Conservation (phyloP, 768 basidiomycete species). For the Coprinopsis strossmayeri region DNA sequence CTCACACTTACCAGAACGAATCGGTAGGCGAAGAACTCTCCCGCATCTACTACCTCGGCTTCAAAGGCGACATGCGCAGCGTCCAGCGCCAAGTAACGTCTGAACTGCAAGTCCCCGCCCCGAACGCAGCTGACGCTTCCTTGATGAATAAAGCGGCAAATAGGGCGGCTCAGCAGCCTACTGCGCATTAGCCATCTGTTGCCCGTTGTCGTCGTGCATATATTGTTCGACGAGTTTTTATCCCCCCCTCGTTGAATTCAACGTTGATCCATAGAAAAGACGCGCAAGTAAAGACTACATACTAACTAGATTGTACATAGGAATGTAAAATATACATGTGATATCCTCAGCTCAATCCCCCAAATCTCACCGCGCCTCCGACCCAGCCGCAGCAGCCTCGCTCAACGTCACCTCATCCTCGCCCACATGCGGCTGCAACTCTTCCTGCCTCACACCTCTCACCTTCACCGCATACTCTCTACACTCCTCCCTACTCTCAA, state of each 20-base stretch:
- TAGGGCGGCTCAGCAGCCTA: conserved; percentile 54
- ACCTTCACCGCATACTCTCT: conserved; percentile 54
- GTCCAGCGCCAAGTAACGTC: conserved; percentile 51
- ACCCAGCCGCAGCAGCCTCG: background rate
- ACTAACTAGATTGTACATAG: too few species aligned
- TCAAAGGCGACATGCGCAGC: conserved; percentile 65
- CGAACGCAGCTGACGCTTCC: conserved; percentile 68
- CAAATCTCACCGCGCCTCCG: background rate
- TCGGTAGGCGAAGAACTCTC: conserved; percentile 59
- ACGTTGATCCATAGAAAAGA: too few species aligned
- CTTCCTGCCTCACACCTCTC: conserved; percentile 53
- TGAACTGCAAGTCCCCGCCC: conserved; percentile 72
- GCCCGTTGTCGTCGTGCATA: background rate
- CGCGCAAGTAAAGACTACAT: too few species aligned
- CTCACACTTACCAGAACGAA: conserved; percentile 41
- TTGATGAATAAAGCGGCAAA: conserved; percentile 57
- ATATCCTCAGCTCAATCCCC: too few species aligned
- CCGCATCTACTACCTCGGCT: conserved; percentile 74
- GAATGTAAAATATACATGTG: too few species aligned
- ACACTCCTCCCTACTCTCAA: conserved; percentile 59
- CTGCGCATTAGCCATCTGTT: conserved; percentile 36
- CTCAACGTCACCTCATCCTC: conserved; percentile 51
- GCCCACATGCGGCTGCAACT: conserved; percentile 55
- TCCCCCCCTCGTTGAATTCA: too few species aligned
- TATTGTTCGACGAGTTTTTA: background rate